These are phyloP conservation scores for Paxillus ammoniavirescens DNA, from an alignment of 768 basidiomycete species.

Conservation along the genomic window DNA sequence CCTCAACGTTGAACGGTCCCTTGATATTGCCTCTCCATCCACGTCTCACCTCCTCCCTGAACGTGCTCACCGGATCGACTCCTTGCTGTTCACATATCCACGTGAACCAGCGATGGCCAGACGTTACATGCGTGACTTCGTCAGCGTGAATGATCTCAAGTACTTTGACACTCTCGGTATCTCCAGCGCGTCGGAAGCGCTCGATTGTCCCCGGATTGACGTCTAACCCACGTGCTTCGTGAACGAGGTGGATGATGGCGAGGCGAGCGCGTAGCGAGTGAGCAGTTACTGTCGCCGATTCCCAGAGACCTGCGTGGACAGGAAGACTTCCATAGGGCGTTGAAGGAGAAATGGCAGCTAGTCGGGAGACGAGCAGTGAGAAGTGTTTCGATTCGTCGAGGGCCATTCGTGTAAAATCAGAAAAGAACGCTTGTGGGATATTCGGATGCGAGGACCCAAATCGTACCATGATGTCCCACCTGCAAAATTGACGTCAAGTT, in stretches of 20 bases:
- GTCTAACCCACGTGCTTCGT: constrained; percentile 82
- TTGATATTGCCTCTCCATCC: constrained; percentile 74
- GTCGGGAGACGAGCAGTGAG: constrained; percentile 61
- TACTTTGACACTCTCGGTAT: constrained; percentile 60
- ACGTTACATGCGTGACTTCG: constrained; percentile 79
- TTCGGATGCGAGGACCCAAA: constrained; percentile 60
- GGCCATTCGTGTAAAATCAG: constrained; percentile 82
- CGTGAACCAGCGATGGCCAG: constrained; percentile 82
- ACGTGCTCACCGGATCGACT: constrained; percentile 60
- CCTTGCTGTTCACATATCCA: constrained; percentile 62
- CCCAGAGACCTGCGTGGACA: constrained; percentile 80
- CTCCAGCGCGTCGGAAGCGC: constrained; percentile 64
- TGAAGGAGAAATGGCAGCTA: constrained; percentile 57
- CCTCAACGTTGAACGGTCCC: constrained; percentile 80
- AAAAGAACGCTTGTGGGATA: constrained; percentile 73
- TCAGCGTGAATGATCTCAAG: constrained; percentile 79
- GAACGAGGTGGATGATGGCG: constrained; percentile 83
- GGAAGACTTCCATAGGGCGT: constrained; percentile 70
- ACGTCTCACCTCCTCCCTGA: constrained; percentile 64
- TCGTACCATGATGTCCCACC: constrained; percentile 83
- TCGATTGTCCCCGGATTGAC: constrained; percentile 81
- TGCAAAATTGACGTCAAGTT: constrained; percentile 18
- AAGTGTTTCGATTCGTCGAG: constrained; percentile 88
- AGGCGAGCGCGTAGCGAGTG: constrained; percentile 67
- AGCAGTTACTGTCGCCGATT: constrained; percentile 67